phyloP scores from a whole-genome alignment of 164 flowering plant species.

The Chloranthus sessilifolius region DNA sequence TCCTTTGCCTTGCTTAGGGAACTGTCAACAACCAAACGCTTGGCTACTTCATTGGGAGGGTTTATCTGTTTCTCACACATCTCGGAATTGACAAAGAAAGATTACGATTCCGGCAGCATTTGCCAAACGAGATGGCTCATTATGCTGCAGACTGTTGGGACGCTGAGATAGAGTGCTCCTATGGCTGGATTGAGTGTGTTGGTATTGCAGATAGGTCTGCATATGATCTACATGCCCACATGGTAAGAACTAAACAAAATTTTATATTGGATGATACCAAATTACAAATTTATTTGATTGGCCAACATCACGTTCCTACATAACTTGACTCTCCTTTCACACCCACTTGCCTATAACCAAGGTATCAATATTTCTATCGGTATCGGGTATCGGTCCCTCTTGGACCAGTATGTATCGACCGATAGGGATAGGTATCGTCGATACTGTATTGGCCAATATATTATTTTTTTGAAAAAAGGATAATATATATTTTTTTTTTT shows the following conservation, averaged over 20 bases:
- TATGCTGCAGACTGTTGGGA: slow-evolving; percentile 99
- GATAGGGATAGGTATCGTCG: too few relatives aligned
- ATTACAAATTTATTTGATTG: too few relatives aligned
- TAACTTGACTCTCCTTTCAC: too few relatives aligned
- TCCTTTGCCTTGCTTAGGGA: slow-evolving; percentile 41
- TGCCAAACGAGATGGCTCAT: slow-evolving; percentile 98
- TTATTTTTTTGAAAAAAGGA: too few relatives aligned
- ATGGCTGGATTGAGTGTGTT: slow-evolving; percentile 99
- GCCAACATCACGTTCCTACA: too few relatives aligned
- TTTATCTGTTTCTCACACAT: slow-evolving; percentile 72
- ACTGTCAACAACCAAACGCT: slow-evolving; percentile 90
- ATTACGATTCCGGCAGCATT: slow-evolving; percentile 87
- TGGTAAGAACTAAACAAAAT: slow-evolving; percentile 36
- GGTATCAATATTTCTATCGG: too few relatives aligned
- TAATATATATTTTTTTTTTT: too few relatives aligned
- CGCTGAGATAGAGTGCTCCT: slow-evolving; percentile 96
- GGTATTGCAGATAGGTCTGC: slow-evolving; percentile 99
- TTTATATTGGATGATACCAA: neutral
- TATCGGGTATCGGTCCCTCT: too few relatives aligned
- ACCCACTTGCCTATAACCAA: too few relatives aligned
- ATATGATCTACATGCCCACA: slow-evolving; percentile 81
- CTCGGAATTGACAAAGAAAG: slow-evolving; percentile 88
- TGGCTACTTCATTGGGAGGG: slow-evolving; percentile 94
- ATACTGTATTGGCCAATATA: too few relatives aligned
- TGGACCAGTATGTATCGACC: too few relatives aligned